Evolutionary conservation across 805 yeast species (phyloP).

Genomic region (Saccharomycopsis microspora): DNA sequence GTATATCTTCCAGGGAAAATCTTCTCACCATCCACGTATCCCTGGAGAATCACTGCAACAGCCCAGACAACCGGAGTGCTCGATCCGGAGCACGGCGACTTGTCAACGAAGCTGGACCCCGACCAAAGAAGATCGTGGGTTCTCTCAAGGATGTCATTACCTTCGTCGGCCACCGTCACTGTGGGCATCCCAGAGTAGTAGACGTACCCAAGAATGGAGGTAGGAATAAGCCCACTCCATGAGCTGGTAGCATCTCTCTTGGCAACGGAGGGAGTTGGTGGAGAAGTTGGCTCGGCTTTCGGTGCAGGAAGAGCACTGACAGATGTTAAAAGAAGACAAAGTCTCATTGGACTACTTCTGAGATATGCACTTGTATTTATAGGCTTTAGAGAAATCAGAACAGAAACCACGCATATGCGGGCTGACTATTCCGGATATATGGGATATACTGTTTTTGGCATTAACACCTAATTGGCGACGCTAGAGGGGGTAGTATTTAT

Average conservation of each 20-base stretch:
- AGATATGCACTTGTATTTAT: too few relatives aligned
- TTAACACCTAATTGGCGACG: too few relatives aligned
- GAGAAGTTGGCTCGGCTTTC: too few relatives aligned
- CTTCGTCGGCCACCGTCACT: conserved; percentile 1
- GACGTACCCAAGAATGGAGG: conserved; percentile 1
- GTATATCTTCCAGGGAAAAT: conserved; percentile 24
- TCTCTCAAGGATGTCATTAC: conserved; percentile 1
- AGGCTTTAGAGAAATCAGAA: too few relatives aligned
- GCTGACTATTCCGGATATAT: too few relatives aligned
- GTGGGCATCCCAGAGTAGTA: not conserved
- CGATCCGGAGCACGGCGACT: not conserved
- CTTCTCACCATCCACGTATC: conserved; percentile 51
- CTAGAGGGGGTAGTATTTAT: too few relatives aligned
- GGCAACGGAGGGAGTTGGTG: too few relatives aligned
- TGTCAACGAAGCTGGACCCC: not conserved
- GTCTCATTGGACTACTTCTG: too few relatives aligned
- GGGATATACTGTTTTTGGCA: too few relatives aligned
- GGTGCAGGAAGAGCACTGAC: too few relatives aligned
- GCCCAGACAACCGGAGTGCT: conserved; percentile 38
- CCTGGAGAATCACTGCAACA: conserved; percentile 52
- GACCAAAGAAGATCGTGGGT: conserved; percentile 6
- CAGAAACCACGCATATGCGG: too few relatives aligned
- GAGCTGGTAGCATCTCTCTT: not conserved
- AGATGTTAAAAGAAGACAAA: too few relatives aligned
- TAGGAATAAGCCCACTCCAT: not conserved